Evolutionary conservation across 2,329 filamentous ascomycete species (phyloP).

Genomic region (Aspergillus eucalypticola): DNA sequence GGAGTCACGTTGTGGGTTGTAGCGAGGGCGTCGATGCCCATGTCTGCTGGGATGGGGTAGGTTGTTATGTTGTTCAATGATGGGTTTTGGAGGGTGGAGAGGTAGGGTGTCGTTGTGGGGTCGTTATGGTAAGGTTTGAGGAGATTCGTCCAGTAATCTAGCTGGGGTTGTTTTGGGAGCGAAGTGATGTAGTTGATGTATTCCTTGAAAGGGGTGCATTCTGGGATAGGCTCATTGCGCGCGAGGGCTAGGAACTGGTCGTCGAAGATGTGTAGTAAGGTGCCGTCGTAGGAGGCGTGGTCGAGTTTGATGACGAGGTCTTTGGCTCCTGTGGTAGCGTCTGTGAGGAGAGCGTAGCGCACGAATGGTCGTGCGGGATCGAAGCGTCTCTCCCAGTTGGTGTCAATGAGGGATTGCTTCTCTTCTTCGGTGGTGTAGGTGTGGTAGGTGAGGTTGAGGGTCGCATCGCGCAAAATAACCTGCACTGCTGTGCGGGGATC

Average conservation of each 20-base stretch:
- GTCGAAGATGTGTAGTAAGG: constrained; percentile 40
- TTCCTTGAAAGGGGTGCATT: constrained; percentile 25
- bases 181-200: constrained; percentile 24
- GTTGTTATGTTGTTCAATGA: neutral
- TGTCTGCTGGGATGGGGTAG: neutral
- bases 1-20: constrained; percentile 28
- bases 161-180: neutral
- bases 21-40: constrained; percentile 7
- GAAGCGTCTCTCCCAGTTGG: constrained; percentile 30
- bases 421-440: constrained; percentile 23
- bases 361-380: constrained; percentile 37
- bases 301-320: constrained; percentile 38
- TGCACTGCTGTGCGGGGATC: constrained; percentile 8
- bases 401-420: constrained; percentile 23
- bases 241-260: constrained; percentile 33
- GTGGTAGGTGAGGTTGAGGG: constrained; percentile 14
- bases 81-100: neutral
- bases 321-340: constrained; percentile 21
- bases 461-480: constrained; percentile 21
- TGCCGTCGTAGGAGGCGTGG: constrained; percentile 40
- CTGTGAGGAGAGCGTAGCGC: constrained; percentile 33
- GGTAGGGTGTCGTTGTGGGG: neutral
- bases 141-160: constrained; percentile 5
- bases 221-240: constrained; percentile 7
- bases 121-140: neutral